These are phyloP conservation scores for Phytophthora sp. DNA, from an alignment of 352 stramenopile genomes.

Conservation along the genomic window DNA sequence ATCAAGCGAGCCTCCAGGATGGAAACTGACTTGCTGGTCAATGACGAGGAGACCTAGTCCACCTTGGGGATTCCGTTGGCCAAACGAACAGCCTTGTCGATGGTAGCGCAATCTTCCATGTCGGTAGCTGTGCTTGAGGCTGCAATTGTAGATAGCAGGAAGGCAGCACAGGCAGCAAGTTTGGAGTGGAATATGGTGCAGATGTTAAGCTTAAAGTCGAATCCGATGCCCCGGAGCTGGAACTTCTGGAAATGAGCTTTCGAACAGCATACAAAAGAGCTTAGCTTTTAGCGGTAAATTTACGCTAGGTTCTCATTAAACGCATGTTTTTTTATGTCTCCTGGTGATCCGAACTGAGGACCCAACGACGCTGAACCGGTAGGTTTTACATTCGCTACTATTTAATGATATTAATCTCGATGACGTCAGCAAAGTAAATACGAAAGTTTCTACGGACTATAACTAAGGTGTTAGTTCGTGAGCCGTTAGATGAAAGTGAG, in stretches of 20 bases:
- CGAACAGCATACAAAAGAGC: slow-evolving; percentile 5
- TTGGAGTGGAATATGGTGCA: slow-evolving; percentile 19
- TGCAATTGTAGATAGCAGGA: slow-evolving; percentile 8
- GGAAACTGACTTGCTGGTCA: slow-evolving; percentile 95
- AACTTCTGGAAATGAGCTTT: slow-evolving; percentile 19
- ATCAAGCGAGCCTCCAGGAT: slow-evolving; percentile 92
- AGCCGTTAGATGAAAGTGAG: slow-evolving; percentile 1
- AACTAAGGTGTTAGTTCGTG: no score
- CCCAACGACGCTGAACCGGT: not conserved
- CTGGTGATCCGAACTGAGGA: not conserved
- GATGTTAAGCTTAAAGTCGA: not conserved
- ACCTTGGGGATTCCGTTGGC: slow-evolving; percentile 41
- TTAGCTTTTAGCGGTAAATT: no score
- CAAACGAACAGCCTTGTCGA: slow-evolving; percentile 34
- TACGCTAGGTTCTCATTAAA: no score
- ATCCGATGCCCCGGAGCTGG: not conserved
- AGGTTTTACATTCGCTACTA: no score
- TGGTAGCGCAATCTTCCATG: slow-evolving; percentile 16
- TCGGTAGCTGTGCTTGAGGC: not conserved
- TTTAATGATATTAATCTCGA: no score
- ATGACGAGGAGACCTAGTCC: slow-evolving; percentile 88
- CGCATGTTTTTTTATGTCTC: no score
- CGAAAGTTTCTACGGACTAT: slow-evolving; percentile 19
- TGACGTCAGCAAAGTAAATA: slow-evolving; percentile 18
- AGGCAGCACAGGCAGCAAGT: slow-evolving; percentile 8